Evolutionary conservation across 164 flowering plant species (phyloP), one percentile per base, ranked within the genome.

Genomic region (Protea cynaroides): DNA sequence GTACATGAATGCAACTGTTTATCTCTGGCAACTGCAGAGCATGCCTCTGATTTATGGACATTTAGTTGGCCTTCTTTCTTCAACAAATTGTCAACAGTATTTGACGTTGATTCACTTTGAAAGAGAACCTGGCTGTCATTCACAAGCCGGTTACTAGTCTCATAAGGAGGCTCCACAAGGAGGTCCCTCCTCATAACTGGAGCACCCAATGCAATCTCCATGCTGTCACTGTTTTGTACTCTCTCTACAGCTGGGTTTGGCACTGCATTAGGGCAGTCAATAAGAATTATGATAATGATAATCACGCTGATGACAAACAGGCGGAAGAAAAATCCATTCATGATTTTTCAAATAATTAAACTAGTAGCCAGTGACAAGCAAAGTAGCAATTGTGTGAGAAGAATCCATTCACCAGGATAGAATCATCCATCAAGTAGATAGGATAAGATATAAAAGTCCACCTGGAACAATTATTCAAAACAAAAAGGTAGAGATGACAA

Each of bases 181-280:
- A 56, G 38, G 11, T 61, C 51, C 8, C 38, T 37, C 14, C 19
- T 56, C 22, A 63, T 19, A 23, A 9, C 47, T 58, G 47, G 56
- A 29, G 50, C 60, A 40, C 69, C 59, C 23, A 55, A 55, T 56
- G 57, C 25, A n/a, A 55, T 21, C 17, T 58, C 69, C 50, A 25
- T 38, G 66, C 51, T 29, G 61, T 68, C 64, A 37, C 18, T 44
- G 58, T 59, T 65, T 11, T 40, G 62, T 36, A 64, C 11, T 38
- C 25, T 43, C 50, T 68, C 65, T 49, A 60, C 15, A 43, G 64
- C 25, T 21, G 46, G 52, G 52, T 66, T 62, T 50, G 64, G 25
- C 61, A 65, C 69, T 65, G 69, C 62, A 74, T 44, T 14, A 53
- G 24, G 58, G 24, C 56, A 38, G 59, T 63, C 36, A 57, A 22